phyloP scores from a whole-genome alignment of 1,284 basidiomycete genomes.

The Takashimella tepidaria region DNA sequence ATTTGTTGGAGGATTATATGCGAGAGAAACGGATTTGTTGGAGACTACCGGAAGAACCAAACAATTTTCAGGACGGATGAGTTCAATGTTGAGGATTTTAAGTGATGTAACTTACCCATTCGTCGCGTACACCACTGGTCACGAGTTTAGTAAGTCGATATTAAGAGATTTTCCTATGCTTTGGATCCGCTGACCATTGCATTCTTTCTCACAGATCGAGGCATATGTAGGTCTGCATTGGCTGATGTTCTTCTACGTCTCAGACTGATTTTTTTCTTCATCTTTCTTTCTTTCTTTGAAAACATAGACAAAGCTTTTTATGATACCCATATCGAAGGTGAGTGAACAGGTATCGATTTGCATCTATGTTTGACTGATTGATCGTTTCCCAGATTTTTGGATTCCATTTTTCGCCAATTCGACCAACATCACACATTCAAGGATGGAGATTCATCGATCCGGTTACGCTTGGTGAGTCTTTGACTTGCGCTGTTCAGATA shows the following conservation, averaged over 20 bases:
- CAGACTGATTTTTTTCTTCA: too few species aligned
- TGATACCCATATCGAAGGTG: slow-evolving; percentile 81
- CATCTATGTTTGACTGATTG: not conserved
- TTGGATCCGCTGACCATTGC: slow-evolving; percentile 12
- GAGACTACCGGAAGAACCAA: slow-evolving; percentile 72
- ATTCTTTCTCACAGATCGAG: slow-evolving; percentile 41
- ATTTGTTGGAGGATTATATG: slow-evolving; percentile 93
- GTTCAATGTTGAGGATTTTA: slow-evolving; percentile 87
- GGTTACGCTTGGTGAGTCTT: slow-evolving; percentile 87
- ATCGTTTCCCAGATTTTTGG: slow-evolving; percentile 72
- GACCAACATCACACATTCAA: slow-evolving; percentile 94
- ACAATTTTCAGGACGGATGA: slow-evolving; percentile 74
- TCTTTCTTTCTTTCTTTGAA: too few species aligned
- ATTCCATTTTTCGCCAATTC: slow-evolving; percentile 97
- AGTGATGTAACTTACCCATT: slow-evolving; percentile 96
- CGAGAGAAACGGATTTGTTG: slow-evolving; percentile 84
- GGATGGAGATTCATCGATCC: slow-evolving; percentile 95
- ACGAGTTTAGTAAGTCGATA: slow-evolving; percentile 63
- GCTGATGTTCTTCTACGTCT: too few species aligned
- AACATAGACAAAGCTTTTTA: slow-evolving; percentile 61
- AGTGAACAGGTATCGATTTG: slow-evolving; percentile 11
- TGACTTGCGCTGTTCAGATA: too few species aligned
- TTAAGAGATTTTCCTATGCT: not conserved
- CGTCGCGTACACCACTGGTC: slow-evolving; percentile 95
- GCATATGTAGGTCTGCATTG: slow-evolving; percentile 30